Conservation (phyloP, 2,329 filamentous ascomycete genomes). For the Penicillium vulpinum region DNA sequence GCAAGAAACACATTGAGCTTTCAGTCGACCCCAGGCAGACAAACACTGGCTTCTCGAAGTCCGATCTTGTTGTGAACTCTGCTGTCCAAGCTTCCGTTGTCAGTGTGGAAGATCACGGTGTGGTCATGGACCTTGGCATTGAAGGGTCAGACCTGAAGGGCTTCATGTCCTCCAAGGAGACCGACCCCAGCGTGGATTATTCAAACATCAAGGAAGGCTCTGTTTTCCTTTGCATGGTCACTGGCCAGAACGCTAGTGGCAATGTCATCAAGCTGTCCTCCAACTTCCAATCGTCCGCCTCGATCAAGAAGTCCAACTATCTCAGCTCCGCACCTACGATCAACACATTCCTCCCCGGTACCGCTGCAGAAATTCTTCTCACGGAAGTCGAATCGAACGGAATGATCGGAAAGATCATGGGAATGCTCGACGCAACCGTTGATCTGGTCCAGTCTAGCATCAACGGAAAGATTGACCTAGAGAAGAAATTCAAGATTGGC, state of each 20-base stretch:
- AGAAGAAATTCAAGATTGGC: slow-evolving; percentile 77
- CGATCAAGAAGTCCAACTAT: slow-evolving; percentile 63
- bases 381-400: slow-evolving; percentile 73
- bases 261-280: slow-evolving; percentile 86
- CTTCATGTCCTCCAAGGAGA: slow-evolving; percentile 82
- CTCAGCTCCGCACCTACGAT: slow-evolving; percentile 80
- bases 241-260: slow-evolving; percentile 70
- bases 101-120: slow-evolving; percentile 94
- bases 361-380: slow-evolving; percentile 81
- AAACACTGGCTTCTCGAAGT: slow-evolving; percentile 71
- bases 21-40: slow-evolving; percentile 76
- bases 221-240: slow-evolving; percentile 80
- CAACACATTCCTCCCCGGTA: slow-evolving; percentile 86
- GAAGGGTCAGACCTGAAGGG: slow-evolving; percentile 67
- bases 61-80: slow-evolving; percentile 71
- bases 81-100: slow-evolving; percentile 83
- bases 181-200: slow-evolving; percentile 66
- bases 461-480: slow-evolving; percentile 67
- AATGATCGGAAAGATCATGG: slow-evolving; percentile 87
- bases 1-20: slow-evolving; percentile 80
- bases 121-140: slow-evolving; percentile 88
- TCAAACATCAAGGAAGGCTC: slow-evolving; percentile 75
- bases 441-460: slow-evolving; percentile 88
- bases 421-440: slow-evolving; percentile 84
- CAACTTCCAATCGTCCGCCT: slow-evolving; percentile 68